Evolutionary conservation across 2,329 filamentous ascomycete species (phyloP), one percentile per base, ranked within the genome.

Genomic region (Pseudogymnoascus sp.): DNA sequence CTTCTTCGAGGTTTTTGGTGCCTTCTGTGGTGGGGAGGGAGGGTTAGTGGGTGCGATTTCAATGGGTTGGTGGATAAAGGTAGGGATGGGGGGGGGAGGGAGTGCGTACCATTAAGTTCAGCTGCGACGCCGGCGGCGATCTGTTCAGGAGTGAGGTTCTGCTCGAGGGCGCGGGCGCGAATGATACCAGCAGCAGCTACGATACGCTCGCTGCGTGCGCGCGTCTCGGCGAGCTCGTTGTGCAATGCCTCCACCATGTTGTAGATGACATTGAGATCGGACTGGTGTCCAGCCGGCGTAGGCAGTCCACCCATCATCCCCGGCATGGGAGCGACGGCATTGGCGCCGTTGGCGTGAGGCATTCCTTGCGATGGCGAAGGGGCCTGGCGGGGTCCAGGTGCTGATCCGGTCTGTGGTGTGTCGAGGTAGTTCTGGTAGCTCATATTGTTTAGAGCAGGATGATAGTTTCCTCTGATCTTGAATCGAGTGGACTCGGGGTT

Each of bases 211-310:
- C 84, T 82, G 39, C 83, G 81, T 45, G 80, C 78, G 67, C 83
- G 79, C 71, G 86, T 86, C 61, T 86, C 83, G 11, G 84, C 81
- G 31, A 88, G 77, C 71, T 86, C 83, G 36, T 82, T 80, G 69
- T 84, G 86, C 68, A 88, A 77, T 71, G 86, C 84, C 70, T 88
- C 86, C 10, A 88, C 85, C 82, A 88, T 85, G 67, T 79, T 78
- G 71, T 87, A 87, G 70, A 88, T 86, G 74, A 86, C 85, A 71
- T 86, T 86, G 65, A 88, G 80, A 73, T 88, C 86, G 62, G 85
- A 82, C 73, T 88, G 85, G 72, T 88, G 85, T 59, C 85, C 85
- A 16, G 85, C 86, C n/a, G 85, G 85, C 14, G 83, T 86, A 12
- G 85, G 84, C 42, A 72, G 71, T 5, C 72, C 73, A 45, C 69